Conservation (phyloP, 441 rosid species). For the Pelargonium australe region DNA sequence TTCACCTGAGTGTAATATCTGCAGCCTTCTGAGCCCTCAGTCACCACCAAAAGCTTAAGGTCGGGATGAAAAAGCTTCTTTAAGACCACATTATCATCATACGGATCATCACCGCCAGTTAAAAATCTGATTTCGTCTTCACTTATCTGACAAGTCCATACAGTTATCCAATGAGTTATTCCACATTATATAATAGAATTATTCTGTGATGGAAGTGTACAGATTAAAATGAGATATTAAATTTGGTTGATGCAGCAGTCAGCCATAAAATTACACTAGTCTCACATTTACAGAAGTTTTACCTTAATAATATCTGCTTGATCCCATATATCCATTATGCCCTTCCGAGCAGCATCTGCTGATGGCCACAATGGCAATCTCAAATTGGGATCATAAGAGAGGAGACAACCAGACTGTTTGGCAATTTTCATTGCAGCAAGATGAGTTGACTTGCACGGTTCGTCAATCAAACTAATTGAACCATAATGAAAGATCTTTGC, state of each 20-base stretch:
- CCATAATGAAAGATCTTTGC: constrained; percentile 91
- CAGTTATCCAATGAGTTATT: constrained; percentile 15
- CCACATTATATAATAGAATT: background rate
- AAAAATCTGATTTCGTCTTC: constrained; percentile 90
- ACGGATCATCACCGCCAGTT: constrained; percentile 77
- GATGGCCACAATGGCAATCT: constrained; percentile 93
- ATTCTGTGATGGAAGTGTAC: background rate
- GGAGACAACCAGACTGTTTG: constrained; percentile 64
- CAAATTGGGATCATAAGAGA: constrained; percentile 93
- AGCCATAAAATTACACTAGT: background rate
- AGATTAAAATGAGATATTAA: background rate
- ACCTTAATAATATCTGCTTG: constrained; percentile 93
- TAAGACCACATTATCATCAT: constrained; percentile 73
- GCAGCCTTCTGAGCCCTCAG: constrained; percentile 89
- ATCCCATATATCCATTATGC: constrained; percentile 85
- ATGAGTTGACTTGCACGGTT: constrained; percentile 89
- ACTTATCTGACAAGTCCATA: constrained; percentile 53
- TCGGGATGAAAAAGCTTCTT: constrained; percentile 78
- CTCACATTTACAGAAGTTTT: constrained; percentile 7
- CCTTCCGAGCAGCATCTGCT: constrained; percentile 67
- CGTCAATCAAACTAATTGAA: constrained; percentile 86
- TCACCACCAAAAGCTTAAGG: constrained; percentile 75
- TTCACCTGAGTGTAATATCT: constrained; percentile 86
- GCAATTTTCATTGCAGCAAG: constrained; percentile 87
- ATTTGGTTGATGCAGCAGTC: constrained; percentile 6